phyloP scores from a whole-genome alignment of 495 filamentous ascomycete species.

The Aspergillus cavernicola region DNA sequence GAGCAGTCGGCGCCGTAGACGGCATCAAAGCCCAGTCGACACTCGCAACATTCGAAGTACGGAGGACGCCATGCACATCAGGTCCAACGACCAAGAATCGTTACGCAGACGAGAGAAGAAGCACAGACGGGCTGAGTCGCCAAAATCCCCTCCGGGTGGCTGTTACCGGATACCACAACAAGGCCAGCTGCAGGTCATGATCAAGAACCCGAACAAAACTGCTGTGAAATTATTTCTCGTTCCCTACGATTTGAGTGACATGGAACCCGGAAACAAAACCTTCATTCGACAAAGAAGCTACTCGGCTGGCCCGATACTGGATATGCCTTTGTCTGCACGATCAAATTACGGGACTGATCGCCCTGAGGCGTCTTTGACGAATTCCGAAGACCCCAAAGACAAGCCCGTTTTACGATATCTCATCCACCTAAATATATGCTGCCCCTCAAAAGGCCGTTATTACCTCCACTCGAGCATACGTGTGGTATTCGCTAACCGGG shows the following conservation, averaged over 20 bases:
- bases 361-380: conserved; percentile 35
- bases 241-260: conserved; percentile 91
- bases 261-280: conserved; percentile 93
- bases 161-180: conserved; percentile 94
- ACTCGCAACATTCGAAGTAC: conserved; percentile 10
- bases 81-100: conserved; percentile 19
- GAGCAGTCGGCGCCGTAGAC: conserved; percentile 41
- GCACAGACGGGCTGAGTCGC: conserved; percentile 63
- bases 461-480: conserved; percentile 89
- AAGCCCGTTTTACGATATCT: conserved; percentile 86
- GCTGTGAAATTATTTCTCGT: conserved; percentile 93
- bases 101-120: conserved; percentile 45
- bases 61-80: conserved; percentile 14
- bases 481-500: conserved; percentile 96
- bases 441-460: conserved; percentile 75
- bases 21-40: conserved; percentile 45
- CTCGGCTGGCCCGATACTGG: conserved; percentile 81
- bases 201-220: conserved; percentile 95
- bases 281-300: conserved; percentile 95
- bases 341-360: conserved; percentile 48
- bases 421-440: conserved; percentile 91
- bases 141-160: conserved; percentile 72
- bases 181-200: conserved; percentile 93
- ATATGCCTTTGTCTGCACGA: conserved; percentile 53
- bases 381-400: conserved; percentile 52